Evolutionary conservation across 1,284 basidiomycete genomes (phyloP), one percentile per base, ranked within the genome.

Genomic region (Neolentinus lepideus): DNA sequence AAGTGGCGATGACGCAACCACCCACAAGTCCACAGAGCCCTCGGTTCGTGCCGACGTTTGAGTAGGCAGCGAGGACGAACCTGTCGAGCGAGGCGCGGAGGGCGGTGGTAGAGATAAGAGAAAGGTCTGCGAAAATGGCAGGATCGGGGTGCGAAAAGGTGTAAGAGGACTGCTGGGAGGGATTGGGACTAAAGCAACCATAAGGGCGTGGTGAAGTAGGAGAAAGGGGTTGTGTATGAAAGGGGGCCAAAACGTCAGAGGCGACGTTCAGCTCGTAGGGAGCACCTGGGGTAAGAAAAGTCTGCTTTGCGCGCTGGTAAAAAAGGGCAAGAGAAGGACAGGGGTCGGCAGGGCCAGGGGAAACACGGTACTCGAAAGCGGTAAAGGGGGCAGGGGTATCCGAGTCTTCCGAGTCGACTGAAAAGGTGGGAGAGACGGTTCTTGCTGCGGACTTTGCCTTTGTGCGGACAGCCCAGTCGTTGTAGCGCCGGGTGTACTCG

Each of bases 241-340:
- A 85, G 1, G 83, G 80, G 0, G 81, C 77, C 38, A 90, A 79
- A 19, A 85, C 69, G 53, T 80, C 78, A 3, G 83, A 83, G 21
- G 84, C 77, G 31, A 90, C 77, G 60, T 85, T 78, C 61, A 90
- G 81, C 59, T 89, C 85, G 65, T 85, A 88, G 46, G 78, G 75
- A 35, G 81, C 80, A 55, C 77, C 78, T 14, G 84, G 83, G 1
- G 83, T 83, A 59, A 89, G 80, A 67, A 90, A 90, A 0, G 87
- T 90, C 62, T 85, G 81, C 61, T 88, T 88, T 6, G 86, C 87
- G 48, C 88, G 83, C 6, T 80, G 71, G 64, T 86, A 90, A 69
- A 88, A 89, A 71, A 84, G 77, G 55, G 83, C 79, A 52, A 90
- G 73, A 19, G 79, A 71, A 2, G 80, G 72, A 11, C 82, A 80